Percentiles rank a stretch among this genome's conserved stretches.
Evolutionary conservation across 2,329 filamentous ascomycete species (phyloP).

Genomic region (Plenodomus lindquistii): DNA sequence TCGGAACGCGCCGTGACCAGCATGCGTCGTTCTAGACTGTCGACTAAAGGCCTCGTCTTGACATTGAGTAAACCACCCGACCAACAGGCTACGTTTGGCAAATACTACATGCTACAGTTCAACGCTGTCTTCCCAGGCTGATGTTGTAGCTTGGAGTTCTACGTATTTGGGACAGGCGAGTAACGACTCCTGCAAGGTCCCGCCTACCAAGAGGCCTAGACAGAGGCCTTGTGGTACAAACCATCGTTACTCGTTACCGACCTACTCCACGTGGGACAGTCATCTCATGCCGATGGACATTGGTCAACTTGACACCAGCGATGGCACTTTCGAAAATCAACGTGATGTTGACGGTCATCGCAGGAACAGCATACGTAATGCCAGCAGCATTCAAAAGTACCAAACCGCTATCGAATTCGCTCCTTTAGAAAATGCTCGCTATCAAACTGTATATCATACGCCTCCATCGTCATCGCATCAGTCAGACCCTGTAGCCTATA

Average conservation of each 20-base stretch:
- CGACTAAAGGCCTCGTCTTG: no score
- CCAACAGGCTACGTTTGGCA: no score
- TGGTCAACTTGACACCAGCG: neutral
- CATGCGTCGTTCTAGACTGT: no score
- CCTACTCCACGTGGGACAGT: neutral
- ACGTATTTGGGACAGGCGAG: constrained; percentile 1
- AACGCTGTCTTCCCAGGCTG: constrained; percentile 2
- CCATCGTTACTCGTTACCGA: neutral
- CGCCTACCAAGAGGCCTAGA: constrained; percentile 3
- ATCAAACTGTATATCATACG: neutral
- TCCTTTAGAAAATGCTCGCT: neutral
- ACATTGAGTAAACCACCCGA: no score
- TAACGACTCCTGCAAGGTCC: constrained; percentile 13
- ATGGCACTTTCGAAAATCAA: no score
- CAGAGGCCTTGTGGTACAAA: constrained; percentile 3
- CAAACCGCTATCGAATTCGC: no score
- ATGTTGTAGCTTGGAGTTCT: constrained; percentile 10
- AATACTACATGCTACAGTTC: neutral
- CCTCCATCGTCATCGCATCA: neutral
- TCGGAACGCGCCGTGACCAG: neutral
- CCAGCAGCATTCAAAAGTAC: neutral
- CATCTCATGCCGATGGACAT: neutral
- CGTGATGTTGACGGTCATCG: no score
- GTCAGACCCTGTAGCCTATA: neutral
- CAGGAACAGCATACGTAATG: neutral